Evolutionary conservation across 1,284 basidiomycete species (phyloP), one percentile per base, ranked within the genome.

Genomic region (Spongispora temasekensis): DNA sequence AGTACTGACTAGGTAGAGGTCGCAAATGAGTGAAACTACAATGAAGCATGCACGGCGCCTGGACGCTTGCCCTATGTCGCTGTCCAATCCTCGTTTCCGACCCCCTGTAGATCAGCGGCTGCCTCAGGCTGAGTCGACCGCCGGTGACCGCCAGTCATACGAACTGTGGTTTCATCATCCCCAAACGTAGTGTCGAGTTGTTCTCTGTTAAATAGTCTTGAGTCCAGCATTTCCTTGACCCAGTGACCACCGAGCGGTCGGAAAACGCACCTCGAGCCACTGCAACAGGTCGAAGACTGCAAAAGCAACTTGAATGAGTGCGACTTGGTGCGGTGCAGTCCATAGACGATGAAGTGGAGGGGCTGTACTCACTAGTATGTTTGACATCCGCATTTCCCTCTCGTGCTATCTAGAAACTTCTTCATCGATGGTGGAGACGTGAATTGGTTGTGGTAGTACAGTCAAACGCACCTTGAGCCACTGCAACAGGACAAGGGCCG

Each of bases 181-280:
- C 88, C 97, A 75, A 98, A 98, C 53, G 83, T 85, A 37, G 81
- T 83, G 0, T 88, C 84, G 34, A 97, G 81, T 9, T 90, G 88
- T 75, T 99, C 97, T 73, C 95, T 93, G 78, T 99, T 98, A 86
- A 99, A 99, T 58, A 99, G 78, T 54, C 97, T 89, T 34, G 94
- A 95, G 76, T 99, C 97, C 71, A 98, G 81, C 91, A 99, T 95
- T 77, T 98, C 95, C 76, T 98, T 98, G 40, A 93, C n/a, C n/a
- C n/a, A n/a, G n/a, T n/a, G n/a, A n/a, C n/a, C n/a, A n/a, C n/a
- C n/a, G n/a, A n/a, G n/a, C n/a, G n/a, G n/a, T n/a, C n/a, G n/a
- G n/a, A n/a, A n/a, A n/a, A n/a, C n/a, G n/a, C n/a, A n/a, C n/a
- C n/a, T n/a, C n/a, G n/a, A n/a, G n/a, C n/a, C n/a, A n/a, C n/a